Percentiles rank a stretch among this genome's conserved stretches.
phyloP scores from a whole-genome alignment of 2,329 filamentous ascomycete species.

The Ceratocystis destructans region DNA sequence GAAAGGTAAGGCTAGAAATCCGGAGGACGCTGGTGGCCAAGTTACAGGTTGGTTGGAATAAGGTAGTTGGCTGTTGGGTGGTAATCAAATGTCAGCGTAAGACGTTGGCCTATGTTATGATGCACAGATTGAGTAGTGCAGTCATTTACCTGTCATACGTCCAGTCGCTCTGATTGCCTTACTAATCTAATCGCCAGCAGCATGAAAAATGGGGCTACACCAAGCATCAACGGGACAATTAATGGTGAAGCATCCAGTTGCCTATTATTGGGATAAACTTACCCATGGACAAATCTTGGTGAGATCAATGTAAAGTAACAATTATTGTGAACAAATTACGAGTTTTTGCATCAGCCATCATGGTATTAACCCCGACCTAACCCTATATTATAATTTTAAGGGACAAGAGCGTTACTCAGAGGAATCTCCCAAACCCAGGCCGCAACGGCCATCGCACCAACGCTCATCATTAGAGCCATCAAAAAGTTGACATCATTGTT shows the following conservation, averaged over 20 bases:
- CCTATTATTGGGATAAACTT: no score
- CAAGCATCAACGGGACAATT: not conserved
- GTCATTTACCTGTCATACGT: not conserved
- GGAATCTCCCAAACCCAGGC: conserved; percentile 48
- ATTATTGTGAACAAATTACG: not conserved
- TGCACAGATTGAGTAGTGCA: not conserved
- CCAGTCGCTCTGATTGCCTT: not conserved
- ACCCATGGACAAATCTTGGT: no score
- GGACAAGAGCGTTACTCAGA: conserved; percentile 31
- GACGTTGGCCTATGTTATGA: not conserved
- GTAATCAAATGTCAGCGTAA: no score
- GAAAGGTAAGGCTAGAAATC: not conserved
- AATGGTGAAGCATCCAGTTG: no score
- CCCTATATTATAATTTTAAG: conserved; percentile 20
- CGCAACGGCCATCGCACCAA: conserved; percentile 57
- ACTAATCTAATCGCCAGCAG: not conserved
- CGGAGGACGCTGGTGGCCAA: no score
- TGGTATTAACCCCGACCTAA: not conserved
- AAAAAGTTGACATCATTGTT: conserved; percentile 93
- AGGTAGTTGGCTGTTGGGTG: no score
- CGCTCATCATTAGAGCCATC: conserved; percentile 74
- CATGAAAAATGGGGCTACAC: not conserved
- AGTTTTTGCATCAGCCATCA: not conserved
- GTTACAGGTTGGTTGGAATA: no score
- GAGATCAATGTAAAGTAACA: no score